Conservation (phyloP, 2,329 filamentous ascomycete species). For the Colletotrichum zoysiae region DNA sequence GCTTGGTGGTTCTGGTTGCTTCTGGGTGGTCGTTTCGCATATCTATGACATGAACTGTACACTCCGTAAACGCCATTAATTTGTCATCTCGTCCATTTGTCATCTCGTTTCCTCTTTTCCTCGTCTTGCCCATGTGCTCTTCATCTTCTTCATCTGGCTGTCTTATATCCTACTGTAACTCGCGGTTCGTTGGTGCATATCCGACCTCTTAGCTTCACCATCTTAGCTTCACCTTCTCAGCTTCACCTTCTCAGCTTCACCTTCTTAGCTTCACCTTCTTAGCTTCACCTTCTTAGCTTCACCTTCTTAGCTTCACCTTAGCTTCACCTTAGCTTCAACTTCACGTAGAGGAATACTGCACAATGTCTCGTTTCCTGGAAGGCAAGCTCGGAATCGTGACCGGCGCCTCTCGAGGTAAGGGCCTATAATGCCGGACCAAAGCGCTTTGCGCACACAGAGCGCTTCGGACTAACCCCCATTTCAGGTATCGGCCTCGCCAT, state of each 20-base stretch:
- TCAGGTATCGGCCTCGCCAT: constrained; percentile 77
- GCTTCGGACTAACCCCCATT: constrained; percentile 19
- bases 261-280: background rate
- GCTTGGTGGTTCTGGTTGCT: no score
- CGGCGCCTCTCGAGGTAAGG: constrained; percentile 79
- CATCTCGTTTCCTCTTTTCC: background rate
- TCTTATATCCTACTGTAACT: constrained; percentile 1
- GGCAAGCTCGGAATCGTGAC: constrained; percentile 85
- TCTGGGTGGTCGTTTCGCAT: background rate
- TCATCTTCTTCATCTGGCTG: background rate
- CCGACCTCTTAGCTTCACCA: background rate
- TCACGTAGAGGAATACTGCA: constrained; percentile 8
- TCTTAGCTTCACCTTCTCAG: background rate
- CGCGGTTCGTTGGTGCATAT: background rate
- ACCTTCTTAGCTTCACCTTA: background rate
- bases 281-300: background rate
- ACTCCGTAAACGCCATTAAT: no score
- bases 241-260: background rate
- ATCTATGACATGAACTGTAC: background rate
- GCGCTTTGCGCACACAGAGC: background rate
- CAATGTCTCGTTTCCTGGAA: constrained; percentile 65
- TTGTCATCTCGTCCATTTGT: no score
- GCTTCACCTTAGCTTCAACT: background rate
- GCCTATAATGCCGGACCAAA: background rate
- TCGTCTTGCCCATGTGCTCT: background rate